Evolutionary conservation across 345 rosid genomes (phyloP).

Genomic region (Populus davidiana): DNA sequence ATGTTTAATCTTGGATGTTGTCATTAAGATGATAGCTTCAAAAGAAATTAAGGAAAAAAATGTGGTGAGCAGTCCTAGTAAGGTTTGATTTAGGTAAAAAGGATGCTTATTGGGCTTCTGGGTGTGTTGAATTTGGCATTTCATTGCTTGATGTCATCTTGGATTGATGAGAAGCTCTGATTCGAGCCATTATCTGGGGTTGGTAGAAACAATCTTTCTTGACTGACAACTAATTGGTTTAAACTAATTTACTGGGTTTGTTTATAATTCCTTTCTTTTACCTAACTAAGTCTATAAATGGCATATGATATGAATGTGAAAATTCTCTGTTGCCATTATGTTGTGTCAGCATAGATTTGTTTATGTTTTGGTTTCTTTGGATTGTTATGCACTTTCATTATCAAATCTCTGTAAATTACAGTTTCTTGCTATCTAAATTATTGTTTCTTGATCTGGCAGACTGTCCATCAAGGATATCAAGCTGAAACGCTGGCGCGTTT

Average conservation of each 20-base stretch:
- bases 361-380: background rate
- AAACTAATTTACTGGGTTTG: background rate
- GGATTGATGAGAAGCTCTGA: constrained; percentile 1
- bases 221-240: background rate
- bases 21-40: background rate
- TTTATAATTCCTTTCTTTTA: background rate
- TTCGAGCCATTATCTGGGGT: background rate
- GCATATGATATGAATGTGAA: background rate
- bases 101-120: constrained; percentile 5
- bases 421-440: background rate
- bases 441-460: constrained; percentile 44
- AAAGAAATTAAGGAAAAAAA: background rate
- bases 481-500: constrained; percentile 68
- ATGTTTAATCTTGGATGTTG: background rate
- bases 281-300: background rate
- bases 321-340: background rate
- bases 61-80: background rate
- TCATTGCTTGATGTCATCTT: background rate
- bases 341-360: background rate
- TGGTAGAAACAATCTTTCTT: background rate
- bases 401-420: background rate
- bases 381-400: background rate
- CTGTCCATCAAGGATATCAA: constrained; percentile 82
- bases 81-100: background rate
- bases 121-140: constrained; percentile 9